Evolutionary conservation across 2,329 filamentous ascomycete genomes (phyloP).

Genomic region (Talaromyces sp.): DNA sequence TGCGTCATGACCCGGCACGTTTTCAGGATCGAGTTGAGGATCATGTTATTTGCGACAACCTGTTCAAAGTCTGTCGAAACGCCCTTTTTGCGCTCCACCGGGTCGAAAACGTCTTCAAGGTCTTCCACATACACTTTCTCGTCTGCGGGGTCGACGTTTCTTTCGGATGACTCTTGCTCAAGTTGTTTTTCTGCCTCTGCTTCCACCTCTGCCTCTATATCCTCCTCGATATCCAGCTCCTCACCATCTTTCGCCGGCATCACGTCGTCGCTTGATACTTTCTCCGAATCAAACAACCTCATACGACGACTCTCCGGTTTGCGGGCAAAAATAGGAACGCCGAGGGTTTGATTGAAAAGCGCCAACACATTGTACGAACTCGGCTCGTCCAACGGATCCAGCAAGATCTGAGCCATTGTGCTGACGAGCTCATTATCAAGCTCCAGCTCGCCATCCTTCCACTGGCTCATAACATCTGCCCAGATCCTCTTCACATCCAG

Average conservation of each 20-base stretch:
- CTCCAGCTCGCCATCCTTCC: slow-evolving; percentile 62
- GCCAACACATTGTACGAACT: slow-evolving; percentile 69
- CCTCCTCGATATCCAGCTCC: background rate
- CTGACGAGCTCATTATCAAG: slow-evolving; percentile 76
- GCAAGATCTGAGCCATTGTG: slow-evolving; percentile 73
- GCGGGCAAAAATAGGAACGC: slow-evolving; percentile 49
- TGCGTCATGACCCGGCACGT: slow-evolving; percentile 54
- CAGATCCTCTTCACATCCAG: slow-evolving; percentile 69
- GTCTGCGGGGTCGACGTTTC: slow-evolving; percentile 15
- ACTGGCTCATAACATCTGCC: slow-evolving; percentile 71
- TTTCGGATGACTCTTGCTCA: slow-evolving; percentile 8
- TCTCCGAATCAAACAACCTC: background rate
- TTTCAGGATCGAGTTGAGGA: slow-evolving; percentile 63
- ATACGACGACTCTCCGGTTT: slow-evolving; percentile 15
- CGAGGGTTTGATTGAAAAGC: slow-evolving; percentile 76
- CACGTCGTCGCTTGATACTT: background rate
- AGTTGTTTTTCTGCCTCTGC: slow-evolving; percentile 6
- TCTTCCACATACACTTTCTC: slow-evolving; percentile 17
- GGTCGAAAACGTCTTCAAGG: slow-evolving; percentile 33
- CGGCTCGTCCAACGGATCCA: slow-evolving; percentile 53
- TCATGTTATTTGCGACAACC: slow-evolving; percentile 46
- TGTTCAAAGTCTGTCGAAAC: slow-evolving; percentile 22
- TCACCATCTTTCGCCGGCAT: background rate
- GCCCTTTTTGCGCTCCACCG: slow-evolving; percentile 13
- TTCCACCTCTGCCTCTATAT: slow-evolving; percentile 8